Base-by-base conservation (phyloP, 148 eudicot species). In the Rhododendron mucronatum region DNA sequence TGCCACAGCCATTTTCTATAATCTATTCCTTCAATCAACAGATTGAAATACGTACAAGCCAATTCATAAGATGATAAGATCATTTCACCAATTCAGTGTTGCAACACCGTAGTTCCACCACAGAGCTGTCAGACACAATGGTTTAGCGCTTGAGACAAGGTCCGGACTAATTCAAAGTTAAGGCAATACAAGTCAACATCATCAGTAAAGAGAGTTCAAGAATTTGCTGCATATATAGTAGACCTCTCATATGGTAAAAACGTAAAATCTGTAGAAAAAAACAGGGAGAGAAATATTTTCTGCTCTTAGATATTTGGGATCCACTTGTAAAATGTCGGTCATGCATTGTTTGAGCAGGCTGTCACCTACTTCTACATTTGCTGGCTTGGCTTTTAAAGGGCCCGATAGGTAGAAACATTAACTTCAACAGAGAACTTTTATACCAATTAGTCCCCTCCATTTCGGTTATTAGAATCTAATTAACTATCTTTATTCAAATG, bases 281-380 rank as follows among this genome's bases (percentile, higher is more conserved):
- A 83, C 55, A 39, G 2, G 28, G 7, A 2, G n/a, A 65, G 63
- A 47, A 33, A 35, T 26, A 51, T 45, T 95, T 84, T 97, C 98
- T 65, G 96, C 96, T 90, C 92, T 95, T 53, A 97, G 91, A 86
- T 89, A 93, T 88, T 93, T 95, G 57, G 98, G 98, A 87, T 97
- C 98, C 81, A 95, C 93, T 86, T 93, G 96, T 84, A 97, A 85
- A 87, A 95, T 85, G 44, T 94, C 91, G 48, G 91, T 78, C 80
- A 71, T 90, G 51, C 76, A 78, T 78, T 88, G 91, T 83, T 89
- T 94, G 61, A 57, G 80, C 80, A 69, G 47, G 73, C 78, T 86
- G 33, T 89, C 84, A 80, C 84, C 59, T 61, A 69, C 59, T 84
- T 84, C 91, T 53, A 45, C 74, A 55, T 87, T 86, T 85, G 65